Percentiles rank a stretch among this genome's conserved stretches.
Conservation (phyloP, 2,329 filamentous ascomycete genomes). For the Hirsutella minnesotensis region DNA sequence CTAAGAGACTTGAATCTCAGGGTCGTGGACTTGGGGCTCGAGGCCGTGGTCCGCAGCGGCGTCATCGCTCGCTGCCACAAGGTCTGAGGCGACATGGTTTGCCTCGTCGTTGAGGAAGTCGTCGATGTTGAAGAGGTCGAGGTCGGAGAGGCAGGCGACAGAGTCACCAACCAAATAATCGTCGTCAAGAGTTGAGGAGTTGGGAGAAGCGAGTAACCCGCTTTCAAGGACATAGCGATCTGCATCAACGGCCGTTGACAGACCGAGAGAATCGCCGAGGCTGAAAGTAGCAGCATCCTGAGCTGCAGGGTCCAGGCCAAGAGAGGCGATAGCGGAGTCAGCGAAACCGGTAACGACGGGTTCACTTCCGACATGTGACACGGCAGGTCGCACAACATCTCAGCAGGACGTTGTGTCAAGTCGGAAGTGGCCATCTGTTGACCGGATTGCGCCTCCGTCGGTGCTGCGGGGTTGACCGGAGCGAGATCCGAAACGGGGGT, state of each 20-base stretch:
- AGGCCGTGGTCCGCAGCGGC: slow-evolving; percentile 40
- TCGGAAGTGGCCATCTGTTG: slow-evolving; percentile 50
- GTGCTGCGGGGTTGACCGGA: slow-evolving; percentile 1
- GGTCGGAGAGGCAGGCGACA: slow-evolving; percentile 31
- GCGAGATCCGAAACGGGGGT: slow-evolving; percentile 35
- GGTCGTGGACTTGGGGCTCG: slow-evolving; percentile 41
- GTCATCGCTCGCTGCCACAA: slow-evolving; percentile 36
- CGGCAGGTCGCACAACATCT: slow-evolving; percentile 99
- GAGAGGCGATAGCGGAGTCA: slow-evolving; percentile 24
- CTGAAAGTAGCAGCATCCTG: slow-evolving; percentile 51
- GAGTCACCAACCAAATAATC: slow-evolving; percentile 55
- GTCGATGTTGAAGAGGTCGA: slow-evolving; percentile 38
- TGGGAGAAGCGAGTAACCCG: slow-evolving; percentile 63
- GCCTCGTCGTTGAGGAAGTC: slow-evolving; percentile 45
- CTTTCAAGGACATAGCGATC: slow-evolving; percentile 68
- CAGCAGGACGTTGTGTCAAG: slow-evolving; percentile 99
- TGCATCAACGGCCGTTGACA: slow-evolving; percentile 57
- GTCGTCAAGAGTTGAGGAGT: slow-evolving; percentile 52
- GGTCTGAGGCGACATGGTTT: slow-evolving; percentile 31
- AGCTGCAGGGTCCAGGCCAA: slow-evolving; percentile 40
- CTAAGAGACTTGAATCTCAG: slow-evolving; percentile 49
- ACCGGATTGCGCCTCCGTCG: slow-evolving; percentile 10
- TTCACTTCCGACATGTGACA: slow-evolving; percentile 84
- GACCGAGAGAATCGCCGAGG: slow-evolving; percentile 57
- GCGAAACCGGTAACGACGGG: slow-evolving; percentile 31